A percentile compares a stretch with the other conserved stretches of the same genome.
These are phyloP conservation scores for Leccinum colubrinum DNA, from an alignment of 1,284 basidiomycete genomes.

Conservation along the genomic window DNA sequence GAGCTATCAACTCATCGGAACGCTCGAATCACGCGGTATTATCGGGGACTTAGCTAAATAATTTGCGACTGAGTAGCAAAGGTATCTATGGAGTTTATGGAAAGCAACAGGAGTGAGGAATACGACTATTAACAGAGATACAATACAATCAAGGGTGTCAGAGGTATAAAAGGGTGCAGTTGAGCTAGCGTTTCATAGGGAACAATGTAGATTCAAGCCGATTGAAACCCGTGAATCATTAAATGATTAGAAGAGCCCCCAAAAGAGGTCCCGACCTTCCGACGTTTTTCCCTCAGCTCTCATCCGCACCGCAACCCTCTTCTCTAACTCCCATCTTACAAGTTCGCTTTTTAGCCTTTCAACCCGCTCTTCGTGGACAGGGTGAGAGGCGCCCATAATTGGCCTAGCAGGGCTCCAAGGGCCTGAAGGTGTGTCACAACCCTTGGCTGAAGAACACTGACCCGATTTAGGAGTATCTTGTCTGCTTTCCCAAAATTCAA, in stretches of 20 bases:
- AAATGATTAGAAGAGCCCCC: slow-evolving; percentile 14
- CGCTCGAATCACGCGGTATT: neutral
- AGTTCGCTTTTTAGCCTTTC: slow-evolving; percentile 51
- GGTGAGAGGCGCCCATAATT: slow-evolving; percentile 47
- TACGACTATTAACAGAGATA: slow-evolving; percentile 1
- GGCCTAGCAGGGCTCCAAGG: slow-evolving; percentile 19
- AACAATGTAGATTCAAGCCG: slow-evolving; percentile 1
- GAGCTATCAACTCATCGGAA: neutral
- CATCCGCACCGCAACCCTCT: slow-evolving; percentile 27
- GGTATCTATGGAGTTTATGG: neutral
- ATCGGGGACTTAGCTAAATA: neutral
- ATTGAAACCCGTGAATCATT: neutral
- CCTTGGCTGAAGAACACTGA: slow-evolving; percentile 38
- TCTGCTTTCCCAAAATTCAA: slow-evolving; percentile 71
- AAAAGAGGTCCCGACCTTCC: neutral
- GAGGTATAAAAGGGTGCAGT: neutral
- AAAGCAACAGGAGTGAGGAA: neutral
- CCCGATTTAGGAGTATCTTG: slow-evolving; percentile 32
- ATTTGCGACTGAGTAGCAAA: neutral
- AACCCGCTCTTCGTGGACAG: slow-evolving; percentile 50
- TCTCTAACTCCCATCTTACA: slow-evolving; percentile 49
- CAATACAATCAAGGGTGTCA: neutral
- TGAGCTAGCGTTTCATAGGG: neutral
- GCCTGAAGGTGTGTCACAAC: slow-evolving; percentile 5
- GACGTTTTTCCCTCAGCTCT: slow-evolving; percentile 20